Evolutionary conservation across 1,139 yeast genomes (phyloP), one percentile per base, ranked within the genome.

Genomic region (Candida sp.): DNA sequence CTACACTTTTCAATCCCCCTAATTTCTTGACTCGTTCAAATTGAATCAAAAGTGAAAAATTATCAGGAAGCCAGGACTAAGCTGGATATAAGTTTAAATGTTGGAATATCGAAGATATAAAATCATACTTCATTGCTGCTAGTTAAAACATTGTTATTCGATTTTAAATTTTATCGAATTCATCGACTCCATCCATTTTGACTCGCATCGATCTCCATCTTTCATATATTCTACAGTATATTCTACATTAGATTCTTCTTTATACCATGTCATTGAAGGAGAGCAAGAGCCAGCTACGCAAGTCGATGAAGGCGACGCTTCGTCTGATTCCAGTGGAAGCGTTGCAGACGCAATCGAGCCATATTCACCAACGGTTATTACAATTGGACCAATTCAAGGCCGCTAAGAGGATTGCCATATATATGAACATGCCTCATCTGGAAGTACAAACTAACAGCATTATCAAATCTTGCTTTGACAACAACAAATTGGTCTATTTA

Each of bases 391-490:
- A 59, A 37, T 81, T 81, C 52, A 49, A 60, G 40, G 42, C 52
- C 1, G 79, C 89, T 1, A 54, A 55, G n/a, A 68, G 60, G 7
- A 61, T 87, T 1, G 95, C 83, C 0, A 55, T 84, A 29, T 87
- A 77, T 53, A 77, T 86, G 82, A 81, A 75, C 57, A 81, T 87
- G 87, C 84, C 82, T 1, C 53, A 63, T 22, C 72, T 78, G 49
- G 95, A 87, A 56, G 64, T 83, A 2, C 75, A 76, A 47, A 87
- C 95, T 0, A 52, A 63, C 9, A 57, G 55, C 0, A 64, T 87
- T 12, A 77, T 87, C 9, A 51, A 65, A 34, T 49, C 64, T 5
- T 79, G 87, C 12, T 82, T 82, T 47, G 55, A 54, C 1, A 58
- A 64, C 42, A 63, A 68, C 4, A 79, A 72, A 50, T 38, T 45